Evolutionary conservation across 1,284 basidiomycete genomes (phyloP).

Genomic region (Pseudomicrostroma phylloplanum): DNA sequence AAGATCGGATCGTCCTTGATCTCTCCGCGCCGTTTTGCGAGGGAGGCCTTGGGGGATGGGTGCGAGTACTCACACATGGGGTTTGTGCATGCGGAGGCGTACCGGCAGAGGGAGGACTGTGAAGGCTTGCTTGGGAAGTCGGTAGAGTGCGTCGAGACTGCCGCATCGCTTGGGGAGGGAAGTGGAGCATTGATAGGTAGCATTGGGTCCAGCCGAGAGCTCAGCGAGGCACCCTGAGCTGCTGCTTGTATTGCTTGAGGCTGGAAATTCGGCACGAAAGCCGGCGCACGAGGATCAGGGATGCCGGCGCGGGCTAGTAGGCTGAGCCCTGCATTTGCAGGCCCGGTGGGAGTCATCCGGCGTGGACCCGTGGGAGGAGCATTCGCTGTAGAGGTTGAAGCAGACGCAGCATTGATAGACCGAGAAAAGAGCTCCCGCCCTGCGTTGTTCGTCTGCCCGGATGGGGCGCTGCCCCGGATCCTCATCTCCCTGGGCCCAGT

Average conservation of each 20-base stretch:
- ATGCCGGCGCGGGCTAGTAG: conserved; percentile 41
- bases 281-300: conserved; percentile 41
- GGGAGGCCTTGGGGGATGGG: conserved; percentile 28
- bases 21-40: conserved; percentile 18
- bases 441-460: background rate
- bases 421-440: conserved; percentile 7
- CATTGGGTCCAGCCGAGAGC: conserved; percentile 42
- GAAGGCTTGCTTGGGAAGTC: conserved; percentile 33
- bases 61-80: conserved; percentile 44
- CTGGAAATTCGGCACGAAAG: conserved; percentile 27
- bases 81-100: conserved; percentile 39
- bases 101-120: conserved; percentile 37
- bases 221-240: conserved; percentile 21
- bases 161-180: background rate
- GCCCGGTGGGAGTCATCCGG: background rate
- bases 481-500: background rate
- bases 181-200: conserved; percentile 29
- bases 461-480: background rate
- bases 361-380: conserved; percentile 3
- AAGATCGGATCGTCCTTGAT: conserved; percentile 35
- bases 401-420: background rate
- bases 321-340: conserved; percentile 14
- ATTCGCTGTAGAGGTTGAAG: background rate
- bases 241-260: background rate
- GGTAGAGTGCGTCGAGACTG: conserved; percentile 9